Evolutionary conservation across 257 asterid species (phyloP).

Genomic region (Catharanthus roseus): DNA sequence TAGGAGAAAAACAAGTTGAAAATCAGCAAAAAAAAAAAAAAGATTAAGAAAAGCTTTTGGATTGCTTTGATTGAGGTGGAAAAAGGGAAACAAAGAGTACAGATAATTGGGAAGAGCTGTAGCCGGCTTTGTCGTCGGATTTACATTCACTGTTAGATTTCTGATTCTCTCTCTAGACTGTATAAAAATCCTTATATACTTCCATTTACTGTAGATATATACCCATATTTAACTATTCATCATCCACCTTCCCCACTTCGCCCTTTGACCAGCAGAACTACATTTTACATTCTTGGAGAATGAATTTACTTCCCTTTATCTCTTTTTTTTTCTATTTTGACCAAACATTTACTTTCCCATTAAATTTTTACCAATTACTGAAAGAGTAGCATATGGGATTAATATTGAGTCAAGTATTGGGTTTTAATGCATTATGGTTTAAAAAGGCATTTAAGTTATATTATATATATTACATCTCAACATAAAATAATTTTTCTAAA

Average conservation of each 20-base stretch:
- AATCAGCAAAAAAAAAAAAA: conserved; percentile 9
- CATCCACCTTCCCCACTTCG: neutral
- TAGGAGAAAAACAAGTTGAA: conserved; percentile 12
- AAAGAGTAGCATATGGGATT: no score
- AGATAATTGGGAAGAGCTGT: conserved; percentile 38
- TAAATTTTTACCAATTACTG: no score
- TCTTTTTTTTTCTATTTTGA: no score
- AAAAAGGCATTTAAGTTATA: no score
- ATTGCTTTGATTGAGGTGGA: conserved; percentile 20
- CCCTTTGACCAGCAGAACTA: neutral
- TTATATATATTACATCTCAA: no score
- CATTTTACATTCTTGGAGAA: neutral
- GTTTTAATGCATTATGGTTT: no score
- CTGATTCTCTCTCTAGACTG: conserved; percentile 11
- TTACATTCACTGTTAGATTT: conserved; percentile 24
- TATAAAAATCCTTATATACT: neutral
- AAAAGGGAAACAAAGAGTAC: conserved; percentile 1
- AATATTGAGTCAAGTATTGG: no score
- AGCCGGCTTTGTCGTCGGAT: conserved; percentile 70
- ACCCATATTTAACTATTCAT: neutral
- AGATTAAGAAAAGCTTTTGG: conserved; percentile 14
- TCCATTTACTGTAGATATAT: neutral
- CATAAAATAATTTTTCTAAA: no score
- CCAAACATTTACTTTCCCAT: no score
- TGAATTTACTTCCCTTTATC: neutral